A percentile compares a stretch with the other conserved stretches of the same genome.
phyloP scores from a whole-genome alignment of 345 rosid species.

The Euclidium syriacum region DNA sequence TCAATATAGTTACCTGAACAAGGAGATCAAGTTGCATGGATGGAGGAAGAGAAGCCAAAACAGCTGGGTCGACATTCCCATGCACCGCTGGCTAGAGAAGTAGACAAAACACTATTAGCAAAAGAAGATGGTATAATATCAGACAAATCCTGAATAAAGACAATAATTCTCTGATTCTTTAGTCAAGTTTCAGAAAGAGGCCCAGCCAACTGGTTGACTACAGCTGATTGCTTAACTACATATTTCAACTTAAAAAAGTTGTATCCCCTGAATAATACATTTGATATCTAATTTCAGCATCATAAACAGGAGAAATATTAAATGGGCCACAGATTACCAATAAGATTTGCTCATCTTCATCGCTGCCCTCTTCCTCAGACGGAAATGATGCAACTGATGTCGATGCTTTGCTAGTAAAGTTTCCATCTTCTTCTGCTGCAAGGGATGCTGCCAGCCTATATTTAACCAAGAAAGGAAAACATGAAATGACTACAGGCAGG shows the following conservation, averaged over 20 bases:
- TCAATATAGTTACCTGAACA: slow-evolving; percentile 53
- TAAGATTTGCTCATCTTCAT: slow-evolving; percentile 52
- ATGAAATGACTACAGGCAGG: neutral
- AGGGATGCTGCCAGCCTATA: slow-evolving; percentile 69
- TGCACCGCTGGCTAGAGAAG: slow-evolving; percentile 41
- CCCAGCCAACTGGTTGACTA: neutral
- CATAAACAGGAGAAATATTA: neutral
- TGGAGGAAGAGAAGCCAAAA: slow-evolving; percentile 85
- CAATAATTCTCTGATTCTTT: neutral
- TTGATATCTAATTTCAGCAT: neutral
- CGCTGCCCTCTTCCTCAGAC: slow-evolving; percentile 41
- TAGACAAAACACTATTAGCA: slow-evolving; percentile 14
- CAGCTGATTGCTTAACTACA: neutral
- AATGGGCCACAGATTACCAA: slow-evolving; percentile 24
- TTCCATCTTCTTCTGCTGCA: slow-evolving; percentile 46
- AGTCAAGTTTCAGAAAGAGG: neutral
- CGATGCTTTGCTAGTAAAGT: slow-evolving; percentile 30
- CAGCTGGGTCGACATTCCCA: slow-evolving; percentile 74
- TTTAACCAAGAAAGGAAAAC: slow-evolving; percentile 22
- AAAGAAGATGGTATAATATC: neutral
- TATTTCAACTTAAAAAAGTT: neutral
- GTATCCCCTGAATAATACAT: neutral
- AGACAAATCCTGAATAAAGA: neutral
- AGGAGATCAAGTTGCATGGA: slow-evolving; percentile 92
- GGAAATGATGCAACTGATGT: slow-evolving; percentile 38